Base-by-base conservation (phyloP, 2,329 filamentous ascomycete genomes). In the Drechslerella dactyloides region DNA sequence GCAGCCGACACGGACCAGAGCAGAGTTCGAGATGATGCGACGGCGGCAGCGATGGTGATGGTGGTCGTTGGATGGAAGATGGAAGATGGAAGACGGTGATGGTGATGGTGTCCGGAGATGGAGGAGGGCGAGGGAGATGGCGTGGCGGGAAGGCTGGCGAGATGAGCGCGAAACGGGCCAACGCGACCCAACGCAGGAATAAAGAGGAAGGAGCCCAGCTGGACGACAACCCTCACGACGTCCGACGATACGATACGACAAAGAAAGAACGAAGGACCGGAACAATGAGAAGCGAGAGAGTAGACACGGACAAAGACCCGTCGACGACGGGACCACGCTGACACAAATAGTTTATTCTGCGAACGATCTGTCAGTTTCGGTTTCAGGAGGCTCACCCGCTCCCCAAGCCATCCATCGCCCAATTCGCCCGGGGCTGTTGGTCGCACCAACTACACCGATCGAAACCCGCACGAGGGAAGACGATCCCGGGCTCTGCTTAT, bases 41-140 rank as follows among this genome's bases (percentile, higher is more conserved):
- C 10, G 42, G 75, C 74, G 15, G 76, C 74, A 17, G 74, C 74
- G 13, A 77, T 76, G 51, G 76, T 75, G 46, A 64, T 33, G 27
- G 27, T 33, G n/a, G n/a, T n/a, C n/a, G n/a, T n/a, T n/a, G 27
- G 27, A 33, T 33, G 27, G 27, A 33, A 3, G 27, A 8, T 33
- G 27, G 27, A 33, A 8, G 27, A 33, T 33, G 27, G 27, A 33
- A 74, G 46, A 76, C 73, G 11, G 74, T 74, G 24, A 75, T 75
- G 6, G 63, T 60, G 6, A 74, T 57, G 11, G 56, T 7, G 40
- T 59, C 27, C 19, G 52, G 30, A n/a, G 44, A 52, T 55, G 35
- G 30, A 27, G 46, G 11, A 33, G 35, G 8, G 46, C 40, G 40
- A 27, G 35, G 10, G 11, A 40, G 54, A 53, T 40, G 21, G 46